These are phyloP conservation scores for Cystobasidium pallidum DNA, from an alignment of 1,284 basidiomycete species.

Conservation along the genomic window DNA sequence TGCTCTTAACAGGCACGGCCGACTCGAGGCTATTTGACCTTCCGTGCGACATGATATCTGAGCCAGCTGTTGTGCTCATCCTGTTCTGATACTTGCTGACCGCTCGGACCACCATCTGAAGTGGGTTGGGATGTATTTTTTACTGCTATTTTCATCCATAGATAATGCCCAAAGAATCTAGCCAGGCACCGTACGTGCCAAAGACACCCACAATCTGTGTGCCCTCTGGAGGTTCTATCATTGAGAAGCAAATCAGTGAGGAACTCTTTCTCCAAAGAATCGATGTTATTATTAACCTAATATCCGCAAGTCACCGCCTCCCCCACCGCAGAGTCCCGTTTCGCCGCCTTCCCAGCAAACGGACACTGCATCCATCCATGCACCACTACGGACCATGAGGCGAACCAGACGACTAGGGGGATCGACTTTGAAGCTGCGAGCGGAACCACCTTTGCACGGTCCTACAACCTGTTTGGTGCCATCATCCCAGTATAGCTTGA, in stretches of 20 bases:
- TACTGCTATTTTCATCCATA: too few relatives aligned
- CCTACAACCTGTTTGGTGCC: conserved; percentile 34
- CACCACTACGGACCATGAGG: conserved; percentile 38
- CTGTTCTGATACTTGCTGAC: too few relatives aligned
- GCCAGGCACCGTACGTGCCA: conserved; percentile 34
- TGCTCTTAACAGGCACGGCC: too few relatives aligned
- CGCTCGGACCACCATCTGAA: too few relatives aligned
- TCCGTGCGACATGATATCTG: too few relatives aligned
- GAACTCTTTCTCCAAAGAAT: not conserved
- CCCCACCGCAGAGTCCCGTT: conserved; percentile 39
- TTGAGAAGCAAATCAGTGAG: not conserved
- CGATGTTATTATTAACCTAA: conserved; percentile 18
- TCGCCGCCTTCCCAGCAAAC: conserved; percentile 40
- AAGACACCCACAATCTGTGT: conserved; percentile 34
- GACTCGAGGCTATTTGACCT: too few relatives aligned
- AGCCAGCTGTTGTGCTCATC: too few relatives aligned
- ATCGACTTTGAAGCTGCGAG: conserved; percentile 31
- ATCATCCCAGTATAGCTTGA: conserved; percentile 42
- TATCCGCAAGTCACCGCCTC: conserved; percentile 38
- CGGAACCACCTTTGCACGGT: conserved; percentile 31
- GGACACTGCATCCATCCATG: conserved; percentile 42
- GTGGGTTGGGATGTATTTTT: too few relatives aligned
- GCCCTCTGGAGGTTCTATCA: conserved; percentile 24
- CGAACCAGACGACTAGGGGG: conserved; percentile 37
- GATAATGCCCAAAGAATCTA: conserved; percentile 31